Conservation (phyloP, 1,139 yeast species). For the Geotrichum candidum region DNA sequence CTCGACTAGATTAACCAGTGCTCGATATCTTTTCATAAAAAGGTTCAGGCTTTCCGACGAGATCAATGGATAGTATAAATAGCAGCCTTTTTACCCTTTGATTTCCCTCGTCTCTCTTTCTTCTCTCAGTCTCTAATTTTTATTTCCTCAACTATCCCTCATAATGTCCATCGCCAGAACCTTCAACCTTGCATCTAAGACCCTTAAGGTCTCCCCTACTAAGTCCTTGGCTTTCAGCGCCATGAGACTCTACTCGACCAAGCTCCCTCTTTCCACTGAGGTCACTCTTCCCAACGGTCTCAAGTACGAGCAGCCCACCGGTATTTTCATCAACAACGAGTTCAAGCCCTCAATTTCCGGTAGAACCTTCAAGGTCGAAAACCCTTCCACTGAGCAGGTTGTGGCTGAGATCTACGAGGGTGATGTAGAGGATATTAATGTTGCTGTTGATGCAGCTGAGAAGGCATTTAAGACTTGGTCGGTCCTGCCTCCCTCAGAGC, state of each 20-base stretch:
- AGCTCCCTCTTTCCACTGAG: conserved; percentile 29
- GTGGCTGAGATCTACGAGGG: conserved; percentile 53
- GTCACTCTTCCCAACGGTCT: conserved; percentile 60
- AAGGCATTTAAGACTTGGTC: conserved; percentile 50
- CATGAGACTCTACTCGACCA: conserved; percentile 12
- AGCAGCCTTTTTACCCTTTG: neutral
- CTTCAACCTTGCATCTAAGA: conserved; percentile 14
- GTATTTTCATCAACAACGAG: conserved; percentile 58
- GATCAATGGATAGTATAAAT: neutral
- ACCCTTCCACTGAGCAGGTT: conserved; percentile 54
- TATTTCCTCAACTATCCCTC: neutral
- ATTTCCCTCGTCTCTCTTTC: neutral
- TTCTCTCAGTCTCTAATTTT: neutral
- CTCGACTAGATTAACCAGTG: too few species aligned
- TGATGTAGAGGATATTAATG: conserved; percentile 50
- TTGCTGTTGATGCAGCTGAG: conserved; percentile 54
- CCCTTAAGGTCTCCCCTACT: conserved; percentile 9
- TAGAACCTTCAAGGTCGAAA: conserved; percentile 47
- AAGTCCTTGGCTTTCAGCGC: conserved; percentile 6
- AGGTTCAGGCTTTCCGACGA: neutral
- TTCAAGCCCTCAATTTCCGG: conserved; percentile 47
- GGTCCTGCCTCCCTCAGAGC: conserved; percentile 43
- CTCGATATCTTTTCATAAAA: too few species aligned
- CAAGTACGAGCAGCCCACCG: conserved; percentile 58
- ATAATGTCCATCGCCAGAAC: conserved; percentile 13